Evolutionary conservation across 2,329 filamentous ascomycete genomes (phyloP), one percentile per base, ranked within the genome.

Genomic region (Xylariaceae sp.): DNA sequence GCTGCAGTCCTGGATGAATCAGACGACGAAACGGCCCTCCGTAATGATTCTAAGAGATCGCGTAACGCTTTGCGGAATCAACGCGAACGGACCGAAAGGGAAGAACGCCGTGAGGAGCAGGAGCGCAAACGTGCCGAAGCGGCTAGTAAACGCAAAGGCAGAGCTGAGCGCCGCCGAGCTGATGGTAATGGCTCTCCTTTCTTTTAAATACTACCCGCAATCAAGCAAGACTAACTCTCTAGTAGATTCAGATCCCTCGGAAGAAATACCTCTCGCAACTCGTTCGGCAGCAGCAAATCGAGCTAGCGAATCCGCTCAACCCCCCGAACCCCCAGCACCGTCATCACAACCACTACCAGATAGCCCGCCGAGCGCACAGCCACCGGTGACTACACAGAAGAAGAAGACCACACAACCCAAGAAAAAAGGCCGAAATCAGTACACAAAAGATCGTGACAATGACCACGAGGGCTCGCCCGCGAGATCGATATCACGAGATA

Each of bases 121-220:
- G 89, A 95, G 57, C 74, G 79, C 37, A 82, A 85, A 55, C 78
- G 84, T 45, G 76, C 79, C 22, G 91, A 95, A 61, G 83, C 85
- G 25, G 82, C 83, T 20, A 88, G 77, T 56, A 87, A 91, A 64
- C 79, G 90, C 49, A 93, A 92, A 72, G 87, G 85, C 40, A 80
- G 89, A 44, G 83, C 86, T 34, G 90, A 93, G 55, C 79, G 88
- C 52, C 80, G 90, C 56, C 83, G 88, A 64, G 84, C 77, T 54
- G 90, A 95, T 61, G 89, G 89, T 91, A 74, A 60, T 71, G 56
- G 22, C 17, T 36, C 45, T 41, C 45, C 37, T 23, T 8, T 33
- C 8, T 12, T 37, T 4, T 36, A 7, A 8, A 44, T 20, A 22
- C 3, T 20, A 12, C 54, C 21, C 50, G 53, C 33, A 55, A 63